A percentile compares a stretch with the other conserved stretches of the same genome.
These are phyloP conservation scores for Evernia prunastri DNA, from an alignment of 495 filamentous ascomycete genomes.

Conservation along the genomic window DNA sequence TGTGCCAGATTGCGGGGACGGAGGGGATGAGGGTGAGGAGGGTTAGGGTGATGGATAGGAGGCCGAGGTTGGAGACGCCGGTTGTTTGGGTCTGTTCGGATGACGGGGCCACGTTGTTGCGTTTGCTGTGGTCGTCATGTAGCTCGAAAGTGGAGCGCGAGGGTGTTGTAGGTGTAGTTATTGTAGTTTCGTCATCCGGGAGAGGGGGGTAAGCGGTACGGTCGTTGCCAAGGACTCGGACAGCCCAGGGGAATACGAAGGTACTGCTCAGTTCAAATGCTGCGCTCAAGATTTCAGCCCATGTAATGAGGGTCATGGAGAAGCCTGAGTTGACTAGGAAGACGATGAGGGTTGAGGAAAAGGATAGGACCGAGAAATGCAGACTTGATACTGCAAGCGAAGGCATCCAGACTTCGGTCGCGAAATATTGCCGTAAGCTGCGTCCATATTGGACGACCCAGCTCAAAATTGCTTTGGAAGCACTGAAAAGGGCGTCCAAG, in stretches of 20 bases:
- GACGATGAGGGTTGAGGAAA: constrained; percentile 8
- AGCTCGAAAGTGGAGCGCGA: neutral
- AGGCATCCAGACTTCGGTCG: constrained; percentile 11
- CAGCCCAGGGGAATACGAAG: constrained; percentile 3
- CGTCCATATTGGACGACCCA: constrained; percentile 3
- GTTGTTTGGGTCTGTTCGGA: neutral
- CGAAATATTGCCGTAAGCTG: constrained; percentile 7
- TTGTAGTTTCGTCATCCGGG: neutral
- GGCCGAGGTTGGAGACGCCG: neutral
- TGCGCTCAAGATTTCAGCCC: constrained; percentile 6
- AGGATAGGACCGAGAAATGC: constrained; percentile 7
- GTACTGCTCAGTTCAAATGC: constrained; percentile 10
- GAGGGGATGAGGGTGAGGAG: neutral
- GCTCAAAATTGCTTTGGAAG: neutral
- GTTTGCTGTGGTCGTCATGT: too few species aligned
- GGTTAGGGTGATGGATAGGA: neutral
- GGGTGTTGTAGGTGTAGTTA: neutral
- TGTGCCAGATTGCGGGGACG: constrained; percentile 6
- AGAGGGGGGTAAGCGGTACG: neutral
- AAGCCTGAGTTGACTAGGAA: constrained; percentile 14
- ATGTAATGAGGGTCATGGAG: constrained; percentile 10
- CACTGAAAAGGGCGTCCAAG: neutral
- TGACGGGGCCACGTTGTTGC: neutral
- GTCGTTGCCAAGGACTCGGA: neutral
- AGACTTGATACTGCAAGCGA: constrained; percentile 4